phyloP scores from a whole-genome alignment of 2,329 filamentous ascomycete genomes.

The Fusarium newnesense region DNA sequence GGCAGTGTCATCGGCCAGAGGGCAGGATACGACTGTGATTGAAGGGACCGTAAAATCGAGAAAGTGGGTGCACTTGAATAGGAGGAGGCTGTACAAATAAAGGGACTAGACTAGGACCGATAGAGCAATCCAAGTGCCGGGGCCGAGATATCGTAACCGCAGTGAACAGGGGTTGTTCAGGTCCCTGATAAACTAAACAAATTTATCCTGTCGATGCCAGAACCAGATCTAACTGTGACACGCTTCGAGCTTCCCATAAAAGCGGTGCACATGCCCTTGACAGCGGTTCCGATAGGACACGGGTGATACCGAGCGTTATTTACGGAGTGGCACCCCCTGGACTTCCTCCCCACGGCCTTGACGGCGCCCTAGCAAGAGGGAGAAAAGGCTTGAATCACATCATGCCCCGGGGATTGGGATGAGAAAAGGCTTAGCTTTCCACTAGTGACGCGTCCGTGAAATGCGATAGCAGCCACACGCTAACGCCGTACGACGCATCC shows the following conservation, averaged over 20 bases:
- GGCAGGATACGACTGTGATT: not conserved
- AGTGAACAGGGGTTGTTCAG: not conserved
- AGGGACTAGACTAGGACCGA: not conserved
- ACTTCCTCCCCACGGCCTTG: not conserved
- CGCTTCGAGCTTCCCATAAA: not conserved
- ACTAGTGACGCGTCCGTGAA: not conserved
- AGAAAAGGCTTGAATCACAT: not conserved
- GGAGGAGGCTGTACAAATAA: not conserved
- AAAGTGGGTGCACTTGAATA: not conserved
- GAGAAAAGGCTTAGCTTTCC: not conserved
- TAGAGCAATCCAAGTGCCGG: not conserved
- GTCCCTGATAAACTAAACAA: not conserved
- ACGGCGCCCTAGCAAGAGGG: not conserved
- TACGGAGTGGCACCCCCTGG: not conserved
- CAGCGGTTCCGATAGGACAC: not conserved
- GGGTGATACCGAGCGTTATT: not conserved
- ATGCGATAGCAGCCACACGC: not conserved
- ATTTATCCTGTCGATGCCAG: not conserved
- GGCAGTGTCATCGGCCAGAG: not conserved
- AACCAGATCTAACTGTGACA: not conserved
- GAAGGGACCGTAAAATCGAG: not conserved
- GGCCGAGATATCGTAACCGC: not conserved
- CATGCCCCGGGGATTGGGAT: not conserved
- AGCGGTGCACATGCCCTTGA: not conserved
- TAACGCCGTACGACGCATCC: not conserved